Evolutionary conservation across 2,329 filamentous ascomycete genomes (phyloP), one percentile per base, ranked within the genome.

Genomic region (Neoarthrinium moseri): DNA sequence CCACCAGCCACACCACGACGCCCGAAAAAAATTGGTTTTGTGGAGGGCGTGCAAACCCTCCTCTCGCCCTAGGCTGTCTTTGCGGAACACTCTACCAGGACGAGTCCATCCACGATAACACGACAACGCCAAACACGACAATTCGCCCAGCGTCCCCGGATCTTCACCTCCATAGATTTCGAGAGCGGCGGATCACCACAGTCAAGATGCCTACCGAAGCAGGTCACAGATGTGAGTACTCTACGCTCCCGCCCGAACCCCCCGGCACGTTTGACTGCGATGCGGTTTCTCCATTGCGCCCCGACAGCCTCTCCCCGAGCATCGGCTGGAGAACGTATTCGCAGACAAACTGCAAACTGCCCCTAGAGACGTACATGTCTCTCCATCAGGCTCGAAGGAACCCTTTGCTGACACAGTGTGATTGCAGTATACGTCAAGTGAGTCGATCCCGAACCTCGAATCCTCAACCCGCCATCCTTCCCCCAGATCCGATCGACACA

Each of bases 181-280:
- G 69, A 72, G 71, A 71, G 70, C 66, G 65, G 63, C 66, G 65
- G 67, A 66, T 65, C 64, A 72, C 57, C 63, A 64, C 70, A 74
- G 74, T 76, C 85, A 91, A 82, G 74, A 94, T 94, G 88, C 83
- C 86, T 87, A 86, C 87, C 70, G 87, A 89, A 83, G 80, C 86
- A 71, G 87, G 87, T 77, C 87, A 91, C 84, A 84, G 88, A 87
- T 80, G 88, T 92, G 77, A 88, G 88, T 88, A 43, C 27, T 32
- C 7, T 32, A 17, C 18, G n/a, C 11, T 17, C 26, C 15, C 11
- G 17, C 24, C 38, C n/a, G 17, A 18, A 30, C 23, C n/a, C n/a
- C n/a, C n/a, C n/a, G n/a, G n/a, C n/a, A n/a, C n/a, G n/a, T n/a
- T n/a, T n/a, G n/a, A n/a, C n/a, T n/a, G n/a, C n/a, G n/a, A n/a